These are phyloP conservation scores for Taiozyma sp. DNA, from an alignment of 1,139 yeast genomes.

Conservation along the genomic window DNA sequence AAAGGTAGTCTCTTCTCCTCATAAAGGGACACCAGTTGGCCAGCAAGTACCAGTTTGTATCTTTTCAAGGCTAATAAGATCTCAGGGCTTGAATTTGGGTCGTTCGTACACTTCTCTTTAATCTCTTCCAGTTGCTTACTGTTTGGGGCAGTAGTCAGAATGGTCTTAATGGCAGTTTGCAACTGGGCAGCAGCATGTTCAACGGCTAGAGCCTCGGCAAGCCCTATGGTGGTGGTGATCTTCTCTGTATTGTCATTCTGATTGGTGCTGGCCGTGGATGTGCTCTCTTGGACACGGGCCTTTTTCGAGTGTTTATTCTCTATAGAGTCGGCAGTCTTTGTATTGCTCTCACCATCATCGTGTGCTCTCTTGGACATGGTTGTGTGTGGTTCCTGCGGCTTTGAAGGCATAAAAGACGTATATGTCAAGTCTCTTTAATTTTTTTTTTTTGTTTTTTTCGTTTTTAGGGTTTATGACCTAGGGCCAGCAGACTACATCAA, in stretches of 20 bases:
- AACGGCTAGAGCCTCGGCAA: conserved; percentile 34
- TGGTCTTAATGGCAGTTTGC: conserved; percentile 45
- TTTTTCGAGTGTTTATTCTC: background rate
- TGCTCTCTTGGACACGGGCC: background rate
- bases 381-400: background rate
- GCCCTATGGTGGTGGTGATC: conserved; percentile 17
- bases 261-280: conserved; percentile 1
- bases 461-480: background rate
- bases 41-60: conserved; percentile 54
- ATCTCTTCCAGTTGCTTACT: conserved; percentile 35
- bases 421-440: no score
- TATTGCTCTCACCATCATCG: background rate
- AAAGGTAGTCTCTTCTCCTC: conserved; percentile 40
- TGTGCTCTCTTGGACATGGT: background rate
- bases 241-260: no score
- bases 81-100: conserved; percentile 23
- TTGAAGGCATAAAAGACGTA: no score
- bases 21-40: conserved; percentile 51
- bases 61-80: conserved; percentile 42
- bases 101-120: conserved; percentile 33
- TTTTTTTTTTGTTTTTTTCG: background rate
- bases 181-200: conserved; percentile 45
- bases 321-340: background rate
- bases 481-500: background rate
- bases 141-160: conserved; percentile 52